Evolutionary conservation across 805 yeast species (phyloP).

Genomic region (Zygoascus biomembranicola): DNA sequence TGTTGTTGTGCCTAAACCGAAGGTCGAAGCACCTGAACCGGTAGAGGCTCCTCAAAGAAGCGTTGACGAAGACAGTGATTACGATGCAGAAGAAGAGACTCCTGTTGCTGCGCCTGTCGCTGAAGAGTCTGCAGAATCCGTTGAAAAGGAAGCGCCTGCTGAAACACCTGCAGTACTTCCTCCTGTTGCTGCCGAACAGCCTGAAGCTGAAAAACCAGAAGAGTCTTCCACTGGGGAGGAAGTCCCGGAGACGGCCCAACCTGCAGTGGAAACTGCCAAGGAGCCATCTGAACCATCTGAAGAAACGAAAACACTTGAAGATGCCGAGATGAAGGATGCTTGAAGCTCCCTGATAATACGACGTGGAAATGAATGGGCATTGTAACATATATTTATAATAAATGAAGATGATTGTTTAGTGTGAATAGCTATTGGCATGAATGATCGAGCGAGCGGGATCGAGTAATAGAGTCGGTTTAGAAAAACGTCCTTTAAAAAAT

Average conservation of each 20-base stretch:
- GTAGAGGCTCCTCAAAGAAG: slow-evolving; percentile 28
- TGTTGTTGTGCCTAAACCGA: neutral
- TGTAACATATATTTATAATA: neutral
- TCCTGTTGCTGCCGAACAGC: neutral
- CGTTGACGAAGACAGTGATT: slow-evolving; percentile 39
- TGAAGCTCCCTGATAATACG: neutral
- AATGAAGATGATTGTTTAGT: neutral
- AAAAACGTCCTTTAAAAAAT: too few species aligned
- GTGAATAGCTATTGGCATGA: too few species aligned
- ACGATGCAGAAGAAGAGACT: slow-evolving; percentile 30
- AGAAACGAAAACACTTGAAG: neutral
- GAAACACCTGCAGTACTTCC: neutral
- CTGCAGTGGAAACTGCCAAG: neutral
- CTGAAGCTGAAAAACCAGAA: neutral
- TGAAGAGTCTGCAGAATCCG: neutral
- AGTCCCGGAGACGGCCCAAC: neutral
- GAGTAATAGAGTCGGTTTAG: too few species aligned
- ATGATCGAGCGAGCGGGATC: too few species aligned
- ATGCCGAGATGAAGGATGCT: neutral
- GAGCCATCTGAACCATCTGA: neutral
- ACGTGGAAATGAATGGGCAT: neutral
- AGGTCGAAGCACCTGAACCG: neutral
- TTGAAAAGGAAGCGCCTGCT: neutral
- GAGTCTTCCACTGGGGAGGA: neutral
- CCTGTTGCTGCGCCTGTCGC: neutral